These are phyloP conservation scores for Nemania abortiva DNA, from an alignment of 2,329 filamentous ascomycete species.

Conservation along the genomic window DNA sequence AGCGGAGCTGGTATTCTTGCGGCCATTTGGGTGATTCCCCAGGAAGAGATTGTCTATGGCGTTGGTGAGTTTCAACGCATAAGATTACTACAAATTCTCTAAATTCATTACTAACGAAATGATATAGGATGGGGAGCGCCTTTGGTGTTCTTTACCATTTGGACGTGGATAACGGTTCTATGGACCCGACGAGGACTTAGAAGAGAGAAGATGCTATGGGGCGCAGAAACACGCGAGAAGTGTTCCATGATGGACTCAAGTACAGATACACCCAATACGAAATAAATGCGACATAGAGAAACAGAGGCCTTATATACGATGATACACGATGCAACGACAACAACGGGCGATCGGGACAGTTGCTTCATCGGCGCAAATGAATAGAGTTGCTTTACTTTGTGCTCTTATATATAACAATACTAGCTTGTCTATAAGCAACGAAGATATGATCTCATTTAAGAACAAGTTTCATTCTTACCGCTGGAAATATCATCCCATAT, in stretches of 20 bases:
- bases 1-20: slow-evolving; percentile 60
- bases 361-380: background rate
- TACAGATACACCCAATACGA: slow-evolving; percentile 24
- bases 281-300: slow-evolving; percentile 24
- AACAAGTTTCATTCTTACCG: background rate
- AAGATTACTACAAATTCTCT: background rate
- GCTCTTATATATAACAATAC: background rate
- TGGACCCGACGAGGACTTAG: slow-evolving; percentile 43
- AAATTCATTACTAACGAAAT: slow-evolving; percentile 12
- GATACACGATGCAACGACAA: slow-evolving; percentile 4
- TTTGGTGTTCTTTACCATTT: slow-evolving; percentile 45
- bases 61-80: slow-evolving; percentile 49
- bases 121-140: slow-evolving; percentile 47
- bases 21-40: slow-evolving; percentile 61
- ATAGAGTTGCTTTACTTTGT: background rate
- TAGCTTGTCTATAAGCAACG: no score
- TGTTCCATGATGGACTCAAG: slow-evolving; percentile 25
- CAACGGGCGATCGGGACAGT: background rate
- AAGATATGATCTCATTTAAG: background rate
- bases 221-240: slow-evolving; percentile 26
- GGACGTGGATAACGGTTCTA: slow-evolving; percentile 47
- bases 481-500: background rate
- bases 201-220: slow-evolving; percentile 46
- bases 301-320: slow-evolving; percentile 3
- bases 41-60: slow-evolving; percentile 60